Percentiles rank a stretch among this genome's conserved stretches.
Conservation (phyloP, 495 filamentous ascomycete species). For the Xylaria sp. region DNA sequence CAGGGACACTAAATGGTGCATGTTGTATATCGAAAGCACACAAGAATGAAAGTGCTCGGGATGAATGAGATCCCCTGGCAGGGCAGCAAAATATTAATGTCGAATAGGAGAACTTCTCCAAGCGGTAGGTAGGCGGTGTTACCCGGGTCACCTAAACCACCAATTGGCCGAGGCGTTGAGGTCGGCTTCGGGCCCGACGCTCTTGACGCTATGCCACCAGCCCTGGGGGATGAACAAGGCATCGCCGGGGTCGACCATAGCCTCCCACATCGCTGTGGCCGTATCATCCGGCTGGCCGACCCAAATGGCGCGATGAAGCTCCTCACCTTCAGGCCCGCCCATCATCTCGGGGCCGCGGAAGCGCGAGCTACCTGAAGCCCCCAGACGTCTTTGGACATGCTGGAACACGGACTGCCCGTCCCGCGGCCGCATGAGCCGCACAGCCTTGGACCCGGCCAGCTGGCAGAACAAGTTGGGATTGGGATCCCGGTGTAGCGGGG, state of each 20-base stretch:
- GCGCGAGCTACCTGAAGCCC: slow-evolving; percentile 55
- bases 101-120: not conserved
- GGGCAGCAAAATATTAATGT: not conserved
- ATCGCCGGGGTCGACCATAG: slow-evolving; percentile 69
- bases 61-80: not conserved
- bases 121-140: no score
- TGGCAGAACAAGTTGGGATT: slow-evolving; percentile 95
- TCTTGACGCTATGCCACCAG: slow-evolving; percentile 96
- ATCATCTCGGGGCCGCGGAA: slow-evolving; percentile 94
- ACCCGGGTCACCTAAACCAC: slow-evolving; percentile 71
- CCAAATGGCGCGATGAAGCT: slow-evolving; percentile 78
- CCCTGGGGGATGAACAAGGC: slow-evolving; percentile 86
- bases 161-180: slow-evolving; percentile 75
- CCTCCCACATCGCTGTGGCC: slow-evolving; percentile 47
- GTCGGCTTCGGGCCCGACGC: slow-evolving; percentile 47
- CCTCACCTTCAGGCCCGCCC: slow-evolving; percentile 71
- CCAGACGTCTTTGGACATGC: slow-evolving; percentile 57
- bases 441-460: slow-evolving; percentile 72
- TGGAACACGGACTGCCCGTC: slow-evolving; percentile 68
- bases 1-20: not conserved
- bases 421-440: slow-evolving; percentile 71
- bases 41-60: not conserved
- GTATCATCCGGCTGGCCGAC: slow-evolving; percentile 36
- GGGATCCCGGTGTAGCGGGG: slow-evolving; percentile 88
- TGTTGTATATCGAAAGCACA: not conserved